Conservation (phyloP, 176 grass and related monocot genomes). For the Tuctoria greenei region DNA sequence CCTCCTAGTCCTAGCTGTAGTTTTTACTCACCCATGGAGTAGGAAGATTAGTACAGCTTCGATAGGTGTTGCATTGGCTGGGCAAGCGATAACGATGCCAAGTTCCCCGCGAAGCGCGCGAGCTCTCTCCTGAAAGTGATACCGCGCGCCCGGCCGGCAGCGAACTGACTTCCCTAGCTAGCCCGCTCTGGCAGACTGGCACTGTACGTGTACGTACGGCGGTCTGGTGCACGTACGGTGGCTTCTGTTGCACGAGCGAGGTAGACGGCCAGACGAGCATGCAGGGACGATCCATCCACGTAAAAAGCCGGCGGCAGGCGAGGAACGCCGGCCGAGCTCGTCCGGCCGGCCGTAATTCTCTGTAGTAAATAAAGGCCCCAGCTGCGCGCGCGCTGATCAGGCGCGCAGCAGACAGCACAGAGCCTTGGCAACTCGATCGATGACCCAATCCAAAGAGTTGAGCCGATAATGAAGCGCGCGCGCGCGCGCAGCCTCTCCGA, state of each 20-base stretch:
- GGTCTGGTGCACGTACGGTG: constrained; percentile 3
- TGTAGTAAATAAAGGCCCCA: too few species aligned
- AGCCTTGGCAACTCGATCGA: too few species aligned
- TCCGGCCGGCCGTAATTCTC: too few species aligned
- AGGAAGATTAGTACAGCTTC: background rate
- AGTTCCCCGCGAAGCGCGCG: background rate
- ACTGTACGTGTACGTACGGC: constrained; percentile 25
- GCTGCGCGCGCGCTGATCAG: too few species aligned
- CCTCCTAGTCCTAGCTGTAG: background rate
- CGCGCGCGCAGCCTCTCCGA: too few species aligned
- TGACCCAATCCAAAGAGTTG: too few species aligned
- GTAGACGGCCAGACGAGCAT: background rate
- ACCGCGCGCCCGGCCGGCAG: too few species aligned
- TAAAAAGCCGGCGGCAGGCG: background rate
- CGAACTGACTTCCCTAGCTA: background rate
- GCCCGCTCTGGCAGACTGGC: too few species aligned
- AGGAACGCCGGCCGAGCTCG: background rate
- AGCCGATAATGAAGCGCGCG: too few species aligned
- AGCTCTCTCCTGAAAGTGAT: background rate
- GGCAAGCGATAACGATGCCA: background rate
- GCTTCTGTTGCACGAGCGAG: constrained; percentile 16
- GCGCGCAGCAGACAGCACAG: too few species aligned
- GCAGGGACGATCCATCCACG: background rate
- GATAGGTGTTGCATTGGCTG: background rate
- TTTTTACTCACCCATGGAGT: too few species aligned